Percentiles rank a stretch among this genome's conserved stretches.
These are phyloP conservation scores for Zygotorulaspora sp. DNA, from an alignment of 805 yeast genomes.

Conservation along the genomic window DNA sequence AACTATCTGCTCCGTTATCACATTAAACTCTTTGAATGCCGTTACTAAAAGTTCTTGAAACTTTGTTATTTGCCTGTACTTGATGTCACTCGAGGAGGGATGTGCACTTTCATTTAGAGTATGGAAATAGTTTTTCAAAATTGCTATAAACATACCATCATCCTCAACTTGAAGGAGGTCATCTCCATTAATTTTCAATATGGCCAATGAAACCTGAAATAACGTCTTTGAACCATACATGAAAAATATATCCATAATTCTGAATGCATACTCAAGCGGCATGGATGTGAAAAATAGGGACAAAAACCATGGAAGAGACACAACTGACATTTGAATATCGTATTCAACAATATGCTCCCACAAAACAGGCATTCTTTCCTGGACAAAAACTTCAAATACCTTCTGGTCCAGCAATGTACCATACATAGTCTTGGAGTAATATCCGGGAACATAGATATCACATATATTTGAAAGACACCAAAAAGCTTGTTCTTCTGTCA, in stretches of 20 bases:
- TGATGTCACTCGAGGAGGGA: slow-evolving; percentile 61
- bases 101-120: slow-evolving; percentile 75
- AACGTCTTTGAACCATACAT: slow-evolving; percentile 83
- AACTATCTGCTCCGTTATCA: slow-evolving; percentile 70
- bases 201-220: slow-evolving; percentile 90
- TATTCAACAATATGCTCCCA: slow-evolving; percentile 74
- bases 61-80: slow-evolving; percentile 63
- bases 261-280: slow-evolving; percentile 90
- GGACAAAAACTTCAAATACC: slow-evolving; percentile 87
- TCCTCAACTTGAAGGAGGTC: slow-evolving; percentile 73
- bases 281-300: slow-evolving; percentile 85
- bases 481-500: slow-evolving; percentile 96
- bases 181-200: slow-evolving; percentile 85
- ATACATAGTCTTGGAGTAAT: slow-evolving; percentile 95
- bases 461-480: slow-evolving; percentile 84
- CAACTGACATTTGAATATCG: slow-evolving; percentile 89
- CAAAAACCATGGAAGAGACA: slow-evolving; percentile 93
- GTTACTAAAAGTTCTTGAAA: slow-evolving; percentile 89
- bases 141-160: slow-evolving; percentile 86
- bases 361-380: slow-evolving; percentile 80
- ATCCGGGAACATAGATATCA: slow-evolving; percentile 86
- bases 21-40: slow-evolving; percentile 85
- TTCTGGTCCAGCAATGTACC: slow-evolving; percentile 92
- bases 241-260: slow-evolving; percentile 86
- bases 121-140: slow-evolving; percentile 76